Percentiles rank a stretch among this genome's conserved stretches.
Evolutionary conservation across 371 early-diverging fungal genomes (phyloP).

Genomic region (Syncephalastrum sp.): DNA sequence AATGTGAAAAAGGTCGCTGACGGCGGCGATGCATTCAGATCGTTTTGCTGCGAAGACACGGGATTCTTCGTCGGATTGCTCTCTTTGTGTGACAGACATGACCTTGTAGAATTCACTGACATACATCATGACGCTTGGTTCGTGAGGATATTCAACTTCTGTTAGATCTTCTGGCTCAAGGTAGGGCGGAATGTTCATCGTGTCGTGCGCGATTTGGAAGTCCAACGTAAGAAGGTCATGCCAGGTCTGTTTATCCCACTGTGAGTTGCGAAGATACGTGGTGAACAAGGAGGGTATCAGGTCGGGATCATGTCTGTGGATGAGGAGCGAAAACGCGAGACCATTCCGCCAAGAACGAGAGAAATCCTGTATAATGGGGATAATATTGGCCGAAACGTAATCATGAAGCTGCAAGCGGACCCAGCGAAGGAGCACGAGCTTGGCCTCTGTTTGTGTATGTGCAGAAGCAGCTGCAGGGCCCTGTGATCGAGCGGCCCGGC

Average conservation of each 20-base stretch:
- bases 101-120: conserved; percentile 42
- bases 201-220: conserved; percentile 34
- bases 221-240: conserved; percentile 22
- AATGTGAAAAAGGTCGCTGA: too few species aligned
- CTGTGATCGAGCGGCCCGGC: conserved; percentile 14
- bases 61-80: conserved; percentile 9
- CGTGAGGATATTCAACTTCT: conserved; percentile 44
- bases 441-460: conserved; percentile 41
- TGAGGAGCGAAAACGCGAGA: conserved; percentile 66
- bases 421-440: conserved; percentile 63
- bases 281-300: conserved; percentile 57
- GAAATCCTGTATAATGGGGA: conserved; percentile 62
- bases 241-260: conserved; percentile 30
- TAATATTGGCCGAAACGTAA: conserved; percentile 50
- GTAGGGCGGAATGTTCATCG: conserved; percentile 35
- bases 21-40: too few species aligned
- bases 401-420: conserved; percentile 60
- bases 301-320: conserved; percentile 66
- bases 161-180: conserved; percentile 39
- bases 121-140: conserved; percentile 51
- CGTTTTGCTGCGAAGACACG: too few species aligned
- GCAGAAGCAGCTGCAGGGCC: conserved; percentile 2
- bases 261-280: conserved; percentile 17
- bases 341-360: conserved; percentile 72
- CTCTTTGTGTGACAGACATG: conserved; percentile 27